phyloP scores from a whole-genome alignment of 2,329 filamentous ascomycete species.

The Alternaria alternata region DNA sequence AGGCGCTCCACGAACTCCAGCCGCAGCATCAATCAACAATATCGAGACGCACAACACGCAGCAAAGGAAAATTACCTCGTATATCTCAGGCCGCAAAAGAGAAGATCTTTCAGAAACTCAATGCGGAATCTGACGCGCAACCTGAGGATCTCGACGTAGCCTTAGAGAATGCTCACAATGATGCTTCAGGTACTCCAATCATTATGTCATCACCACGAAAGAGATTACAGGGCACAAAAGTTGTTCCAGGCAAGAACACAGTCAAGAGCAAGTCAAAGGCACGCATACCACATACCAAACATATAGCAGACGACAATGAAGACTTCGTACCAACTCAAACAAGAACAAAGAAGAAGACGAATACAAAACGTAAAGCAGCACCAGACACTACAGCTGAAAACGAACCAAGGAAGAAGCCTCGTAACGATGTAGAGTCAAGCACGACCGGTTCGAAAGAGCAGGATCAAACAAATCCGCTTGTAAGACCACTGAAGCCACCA shows the following conservation, averaged over 20 bases:
- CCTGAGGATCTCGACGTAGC: slow-evolving; percentile 6
- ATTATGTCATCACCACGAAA: slow-evolving; percentile 4
- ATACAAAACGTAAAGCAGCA: slow-evolving; percentile 19
- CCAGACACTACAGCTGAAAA: neutral
- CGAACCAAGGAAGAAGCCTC: slow-evolving; percentile 5
- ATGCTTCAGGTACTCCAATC: neutral
- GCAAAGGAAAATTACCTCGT: slow-evolving; percentile 27
- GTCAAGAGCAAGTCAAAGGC: neutral
- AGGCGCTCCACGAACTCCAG: neutral
- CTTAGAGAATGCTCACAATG: neutral
- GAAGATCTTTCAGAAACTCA: slow-evolving; percentile 13
- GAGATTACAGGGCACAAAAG: neutral
- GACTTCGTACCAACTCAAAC: slow-evolving; percentile 14
- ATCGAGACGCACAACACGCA: slow-evolving; percentile 1
- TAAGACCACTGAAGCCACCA: slow-evolving; percentile 2
- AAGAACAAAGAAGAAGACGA: slow-evolving; percentile 10
- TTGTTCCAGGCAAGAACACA: neutral
- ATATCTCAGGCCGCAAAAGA: slow-evolving; percentile 25
- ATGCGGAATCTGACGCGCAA: slow-evolving; percentile 4
- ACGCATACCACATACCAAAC: slow-evolving; percentile 6
- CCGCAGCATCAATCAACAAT: neutral
- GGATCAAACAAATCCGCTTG: neutral
- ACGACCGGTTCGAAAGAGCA: neutral
- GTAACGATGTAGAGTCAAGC: neutral
- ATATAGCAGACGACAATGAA: slow-evolving; percentile 20